phyloP scores from a whole-genome alignment of 805 yeast species.

The Maudiozyma turicensis region DNA sequence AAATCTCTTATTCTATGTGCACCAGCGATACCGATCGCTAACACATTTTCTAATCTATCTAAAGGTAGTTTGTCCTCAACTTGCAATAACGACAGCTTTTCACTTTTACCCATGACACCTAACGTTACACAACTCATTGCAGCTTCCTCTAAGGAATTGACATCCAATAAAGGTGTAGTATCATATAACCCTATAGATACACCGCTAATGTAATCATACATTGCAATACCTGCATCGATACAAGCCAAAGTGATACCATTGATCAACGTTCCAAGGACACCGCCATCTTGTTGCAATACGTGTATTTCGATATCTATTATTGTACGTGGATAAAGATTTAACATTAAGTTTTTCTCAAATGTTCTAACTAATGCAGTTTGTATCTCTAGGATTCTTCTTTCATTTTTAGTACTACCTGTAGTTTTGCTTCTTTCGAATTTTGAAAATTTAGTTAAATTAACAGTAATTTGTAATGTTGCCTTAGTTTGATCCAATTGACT shows the following conservation, averaged over 20 bases:
- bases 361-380: slow-evolving; percentile 59
- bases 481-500: slow-evolving; percentile 41
- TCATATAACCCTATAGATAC: slow-evolving; percentile 74
- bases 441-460: slow-evolving; percentile 74
- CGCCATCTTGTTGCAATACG: slow-evolving; percentile 86
- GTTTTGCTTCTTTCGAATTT: slow-evolving; percentile 66
- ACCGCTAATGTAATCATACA: slow-evolving; percentile 83
- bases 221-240: slow-evolving; percentile 90
- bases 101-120: slow-evolving; percentile 76
- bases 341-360: slow-evolving; percentile 62
- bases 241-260: slow-evolving; percentile 85
- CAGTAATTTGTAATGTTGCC: slow-evolving; percentile 52
- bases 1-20: slow-evolving; percentile 70
- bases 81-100: slow-evolving; percentile 64
- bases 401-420: slow-evolving; percentile 39
- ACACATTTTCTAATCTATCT: slow-evolving; percentile 63
- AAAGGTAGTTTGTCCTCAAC: slow-evolving; percentile 80
- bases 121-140: slow-evolving; percentile 76
- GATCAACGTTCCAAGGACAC: slow-evolving; percentile 64
- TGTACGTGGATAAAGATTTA: slow-evolving; percentile 73
- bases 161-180: slow-evolving; percentile 68
- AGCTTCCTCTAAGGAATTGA: slow-evolving; percentile 71
- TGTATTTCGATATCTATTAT: slow-evolving; percentile 65
- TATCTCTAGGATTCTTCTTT: slow-evolving; percentile 59
- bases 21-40: slow-evolving; percentile 82